Percentiles rank a stretch among this genome's conserved stretches.
phyloP scores from a whole-genome alignment of 139 green algal genomes.

The Chlorella ohadii region DNA sequence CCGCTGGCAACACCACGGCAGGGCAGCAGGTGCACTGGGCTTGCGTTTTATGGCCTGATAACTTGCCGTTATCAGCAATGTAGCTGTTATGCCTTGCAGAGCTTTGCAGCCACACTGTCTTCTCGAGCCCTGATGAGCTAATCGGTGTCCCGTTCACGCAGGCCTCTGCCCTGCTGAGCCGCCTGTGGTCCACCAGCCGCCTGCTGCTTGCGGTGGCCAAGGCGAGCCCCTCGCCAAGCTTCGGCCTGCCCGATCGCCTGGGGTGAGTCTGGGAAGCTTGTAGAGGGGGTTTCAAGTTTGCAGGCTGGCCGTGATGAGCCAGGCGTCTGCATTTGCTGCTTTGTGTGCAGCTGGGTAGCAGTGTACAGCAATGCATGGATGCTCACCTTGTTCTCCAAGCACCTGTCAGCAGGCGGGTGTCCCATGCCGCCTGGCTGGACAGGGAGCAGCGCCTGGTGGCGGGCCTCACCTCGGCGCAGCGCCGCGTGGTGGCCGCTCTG shows the following conservation, averaged over 20 bases:
- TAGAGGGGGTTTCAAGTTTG: too few species aligned
- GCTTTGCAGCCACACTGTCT: too few species aligned
- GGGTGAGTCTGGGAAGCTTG: background rate
- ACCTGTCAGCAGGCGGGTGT: background rate
- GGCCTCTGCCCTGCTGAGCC: background rate
- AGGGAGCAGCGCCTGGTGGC: background rate
- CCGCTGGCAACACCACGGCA: background rate
- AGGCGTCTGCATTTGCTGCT: too few species aligned
- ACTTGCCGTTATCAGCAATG: too few species aligned
- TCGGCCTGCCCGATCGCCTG: constrained; percentile 4
- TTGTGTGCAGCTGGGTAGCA: too few species aligned
- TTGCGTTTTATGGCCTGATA: too few species aligned
- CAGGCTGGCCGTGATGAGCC: too few species aligned
- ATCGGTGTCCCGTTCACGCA: too few species aligned
- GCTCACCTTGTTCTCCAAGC: too few species aligned
- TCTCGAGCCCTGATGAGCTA: too few species aligned
- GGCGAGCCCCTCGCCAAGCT: background rate
- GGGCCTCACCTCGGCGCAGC: constrained; percentile 12
- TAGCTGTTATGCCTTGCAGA: too few species aligned
- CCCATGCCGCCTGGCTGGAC: constrained; percentile 6
- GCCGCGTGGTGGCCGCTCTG: constrained; percentile 5
- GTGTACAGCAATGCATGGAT: too few species aligned
- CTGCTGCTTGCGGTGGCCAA: background rate
- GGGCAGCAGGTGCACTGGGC: background rate
- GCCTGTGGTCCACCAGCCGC: constrained; percentile 8